Base-by-base conservation (phyloP, 441 rosid genomes). In the Erodium chrysanthum region DNA sequence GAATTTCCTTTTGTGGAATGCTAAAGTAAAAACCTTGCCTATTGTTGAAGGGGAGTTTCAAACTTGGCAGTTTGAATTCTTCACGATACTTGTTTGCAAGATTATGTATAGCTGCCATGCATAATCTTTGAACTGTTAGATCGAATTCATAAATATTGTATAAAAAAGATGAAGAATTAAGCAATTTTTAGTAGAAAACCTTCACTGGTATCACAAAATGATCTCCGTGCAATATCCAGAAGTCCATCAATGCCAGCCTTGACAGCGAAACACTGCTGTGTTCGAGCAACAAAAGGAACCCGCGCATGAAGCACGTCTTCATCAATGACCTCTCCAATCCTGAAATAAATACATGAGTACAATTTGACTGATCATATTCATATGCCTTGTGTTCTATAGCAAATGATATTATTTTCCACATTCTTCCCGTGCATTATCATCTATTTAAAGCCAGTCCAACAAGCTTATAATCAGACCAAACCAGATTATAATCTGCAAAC, bases 241-340 rank as follows among this genome's bases (percentile, higher is more conserved):
- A 91, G 89, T 29, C 97, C 99, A 80, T 94, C 99, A 70, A 88
- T 88, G 66, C 99, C 96, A 42, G 96, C 87, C 81, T 89, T 91
- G 75, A 94, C 88, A 81, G 97, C 97, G 83, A 94, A 94, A 82
- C 97, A 94, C 81, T 91, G 99, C 77, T 94, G 97, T 69, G 99
- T 89, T 66, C 96, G 94, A 70, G 99, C 97, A 80, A 91, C 84
- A 78, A 91, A 94, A 67, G 99, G 94, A 75, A 82, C 92, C 66
- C 96, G 87, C 69, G 99, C 91, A 76, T 94, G 99, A 75, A 94
- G 96, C 73, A 94, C 94, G 76, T 91, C 96, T 81, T 91, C 99
- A 76, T 91, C 96, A 40, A 94, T 88, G 66, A 87, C 96, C 77
- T 88, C 96, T 56, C 96, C 89, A 33, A 91, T 79, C 80, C 99